Evolutionary conservation across 1,139 yeast genomes (phyloP).

Genomic region (Tardiomyces depauwii): DNA sequence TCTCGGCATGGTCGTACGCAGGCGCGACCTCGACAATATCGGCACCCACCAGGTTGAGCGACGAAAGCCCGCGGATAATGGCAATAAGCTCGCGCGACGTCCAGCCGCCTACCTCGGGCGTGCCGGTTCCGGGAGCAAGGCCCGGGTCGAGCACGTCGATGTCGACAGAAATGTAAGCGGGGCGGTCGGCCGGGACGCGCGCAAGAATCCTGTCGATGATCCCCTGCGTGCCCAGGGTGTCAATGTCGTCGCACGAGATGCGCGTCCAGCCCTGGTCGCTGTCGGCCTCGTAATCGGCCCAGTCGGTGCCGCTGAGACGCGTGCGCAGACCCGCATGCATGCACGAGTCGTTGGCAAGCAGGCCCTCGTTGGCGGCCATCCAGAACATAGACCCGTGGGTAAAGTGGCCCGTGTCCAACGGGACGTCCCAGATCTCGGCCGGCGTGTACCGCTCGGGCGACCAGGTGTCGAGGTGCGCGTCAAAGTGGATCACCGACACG

Average conservation of each 20-base stretch:
- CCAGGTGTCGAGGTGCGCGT: conserved; percentile 78
- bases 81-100: conserved; percentile 63
- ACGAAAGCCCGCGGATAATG: conserved; percentile 46
- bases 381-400: conserved; percentile 79
- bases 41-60: conserved; percentile 58
- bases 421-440: conserved; percentile 40
- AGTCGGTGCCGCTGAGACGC: conserved; percentile 46
- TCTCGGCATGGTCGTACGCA: conserved; percentile 57
- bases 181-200: conserved; percentile 41
- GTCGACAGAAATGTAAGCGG: conserved; percentile 64
- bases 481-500: conserved; percentile 61
- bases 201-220: conserved; percentile 46
- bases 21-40: conserved; percentile 75
- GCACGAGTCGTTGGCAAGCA: conserved; percentile 41
- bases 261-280: conserved; percentile 51
- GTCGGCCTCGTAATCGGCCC: conserved; percentile 52
- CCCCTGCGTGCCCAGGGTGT: conserved; percentile 31
- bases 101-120: conserved; percentile 78
- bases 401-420: conserved; percentile 37
- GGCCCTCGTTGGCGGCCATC: conserved; percentile 62
- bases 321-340: conserved; percentile 68
- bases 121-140: conserved; percentile 74
- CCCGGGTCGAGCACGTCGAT: conserved; percentile 78
- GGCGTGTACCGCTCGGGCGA: conserved; percentile 54
- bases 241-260: conserved; percentile 58